A percentile compares a stretch with the other conserved stretches of the same genome.
These are phyloP conservation scores for Syzygium aqueum DNA, from an alignment of 345 rosid species.

Conservation along the genomic window DNA sequence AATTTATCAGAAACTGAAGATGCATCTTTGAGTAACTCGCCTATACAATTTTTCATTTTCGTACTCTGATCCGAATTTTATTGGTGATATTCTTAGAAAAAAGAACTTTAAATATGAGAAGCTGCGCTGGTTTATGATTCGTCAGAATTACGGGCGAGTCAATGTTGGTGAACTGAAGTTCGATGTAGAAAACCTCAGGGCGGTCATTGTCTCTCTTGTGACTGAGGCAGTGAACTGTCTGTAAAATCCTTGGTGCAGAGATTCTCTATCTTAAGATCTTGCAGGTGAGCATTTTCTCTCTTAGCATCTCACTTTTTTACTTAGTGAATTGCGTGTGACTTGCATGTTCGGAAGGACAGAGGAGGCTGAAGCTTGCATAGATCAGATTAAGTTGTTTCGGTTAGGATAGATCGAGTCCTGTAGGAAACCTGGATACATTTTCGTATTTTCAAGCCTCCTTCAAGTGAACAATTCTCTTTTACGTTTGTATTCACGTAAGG, in stretches of 20 bases:
- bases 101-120: background rate
- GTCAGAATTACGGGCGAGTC: background rate
- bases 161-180: background rate
- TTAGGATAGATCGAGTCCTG: background rate
- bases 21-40: background rate
- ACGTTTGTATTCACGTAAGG: background rate
- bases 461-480: background rate
- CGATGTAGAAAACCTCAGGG: background rate
- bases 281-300: background rate
- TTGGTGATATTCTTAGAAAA: background rate
- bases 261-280: too few relatives aligned
- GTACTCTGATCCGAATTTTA: background rate
- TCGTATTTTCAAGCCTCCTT: background rate
- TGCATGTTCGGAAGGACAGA: background rate
- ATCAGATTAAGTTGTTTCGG: background rate
- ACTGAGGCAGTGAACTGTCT: too few relatives aligned
- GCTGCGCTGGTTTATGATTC: background rate
- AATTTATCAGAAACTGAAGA: background rate
- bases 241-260: too few relatives aligned
- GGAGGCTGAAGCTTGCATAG: background rate
- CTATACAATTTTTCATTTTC: background rate
- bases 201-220: background rate
- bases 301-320: background rate
- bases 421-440: background rate
- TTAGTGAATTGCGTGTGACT: background rate